phyloP scores from a whole-genome alignment of 345 rosid species.

The Eucalyptus rudis region DNA sequence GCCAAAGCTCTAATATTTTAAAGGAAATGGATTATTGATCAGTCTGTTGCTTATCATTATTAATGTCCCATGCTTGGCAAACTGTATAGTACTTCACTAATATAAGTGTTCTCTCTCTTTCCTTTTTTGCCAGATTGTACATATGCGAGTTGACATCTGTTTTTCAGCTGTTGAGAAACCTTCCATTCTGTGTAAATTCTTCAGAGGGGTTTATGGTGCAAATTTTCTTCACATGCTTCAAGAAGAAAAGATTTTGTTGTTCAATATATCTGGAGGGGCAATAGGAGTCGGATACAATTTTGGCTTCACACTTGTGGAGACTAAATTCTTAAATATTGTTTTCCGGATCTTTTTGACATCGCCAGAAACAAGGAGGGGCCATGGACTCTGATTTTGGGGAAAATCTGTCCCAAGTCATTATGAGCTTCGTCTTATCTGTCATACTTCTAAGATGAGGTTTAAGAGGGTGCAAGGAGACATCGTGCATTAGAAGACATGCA shows the following conservation, averaged over 20 bases:
- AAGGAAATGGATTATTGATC: background rate
- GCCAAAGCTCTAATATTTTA: background rate
- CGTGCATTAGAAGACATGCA: background rate
- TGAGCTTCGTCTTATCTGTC: background rate
- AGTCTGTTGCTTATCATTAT: background rate
- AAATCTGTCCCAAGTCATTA: background rate
- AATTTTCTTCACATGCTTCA: background rate
- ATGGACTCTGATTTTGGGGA: background rate
- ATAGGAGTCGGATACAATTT: background rate
- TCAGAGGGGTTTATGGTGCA: background rate
- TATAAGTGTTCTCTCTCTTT: background rate
- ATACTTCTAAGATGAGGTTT: background rate
- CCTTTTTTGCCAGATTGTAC: background rate
- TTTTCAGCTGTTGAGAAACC: background rate
- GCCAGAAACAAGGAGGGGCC: background rate
- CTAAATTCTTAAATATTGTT: background rate
- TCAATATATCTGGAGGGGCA: rapidly evolving
- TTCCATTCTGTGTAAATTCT: background rate
- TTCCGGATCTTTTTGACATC: background rate
- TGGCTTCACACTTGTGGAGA: background rate
- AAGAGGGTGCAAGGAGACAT: background rate
- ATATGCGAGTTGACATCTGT: rapidly evolving
- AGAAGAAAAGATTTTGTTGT: background rate
- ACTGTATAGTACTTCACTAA: background rate
- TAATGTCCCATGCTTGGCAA: background rate